A percentile compares a stretch with the other conserved stretches of the same genome.
Conservation (phyloP, 2,329 filamentous ascomycete species). For the Kalaharituber pfeilii region DNA sequence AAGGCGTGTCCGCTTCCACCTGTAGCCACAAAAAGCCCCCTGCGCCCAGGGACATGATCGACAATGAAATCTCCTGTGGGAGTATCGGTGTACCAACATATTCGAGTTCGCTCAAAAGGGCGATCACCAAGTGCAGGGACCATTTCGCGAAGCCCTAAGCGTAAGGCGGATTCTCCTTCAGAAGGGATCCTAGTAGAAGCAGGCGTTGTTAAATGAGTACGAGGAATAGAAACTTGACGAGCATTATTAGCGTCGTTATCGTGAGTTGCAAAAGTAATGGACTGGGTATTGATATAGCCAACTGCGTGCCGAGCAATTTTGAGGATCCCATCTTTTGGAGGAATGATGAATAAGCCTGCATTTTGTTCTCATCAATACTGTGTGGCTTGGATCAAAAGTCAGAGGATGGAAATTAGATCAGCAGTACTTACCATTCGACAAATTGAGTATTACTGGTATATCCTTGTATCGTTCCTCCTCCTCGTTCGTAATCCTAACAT, state of each 20-base stretch:
- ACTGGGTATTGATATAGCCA: constrained; percentile 39
- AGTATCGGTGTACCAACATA: constrained; percentile 67
- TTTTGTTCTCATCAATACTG: not conserved
- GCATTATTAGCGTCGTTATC: not conserved
- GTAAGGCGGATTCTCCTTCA: constrained; percentile 45
- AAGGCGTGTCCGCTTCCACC: constrained; percentile 49
- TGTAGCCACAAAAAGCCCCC: constrained; percentile 42
- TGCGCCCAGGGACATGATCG: constrained; percentile 46
- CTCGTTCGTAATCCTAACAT: constrained; percentile 52
- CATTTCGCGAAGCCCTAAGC: constrained; percentile 42
- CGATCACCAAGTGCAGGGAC: constrained; percentile 43
- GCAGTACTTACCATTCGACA: constrained; percentile 34
- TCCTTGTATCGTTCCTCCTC: constrained; percentile 49
- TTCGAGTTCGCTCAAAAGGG: constrained; percentile 42
- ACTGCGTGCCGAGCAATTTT: constrained; percentile 55
- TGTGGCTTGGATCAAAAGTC: not conserved
- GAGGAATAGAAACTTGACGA: constrained; percentile 20
- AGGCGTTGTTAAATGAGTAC: constrained; percentile 35
- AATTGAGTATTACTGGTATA: constrained; percentile 56
- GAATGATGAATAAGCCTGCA: constrained; percentile 53
- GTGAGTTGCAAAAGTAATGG: constrained; percentile 1
- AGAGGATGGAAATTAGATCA: not conserved
- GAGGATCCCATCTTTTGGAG: constrained; percentile 42
- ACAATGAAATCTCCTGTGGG: constrained; percentile 53
- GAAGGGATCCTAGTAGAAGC: constrained; percentile 34